Conservation (phyloP, 164 flowering plant genomes). For the Brasenia schreberi region DNA sequence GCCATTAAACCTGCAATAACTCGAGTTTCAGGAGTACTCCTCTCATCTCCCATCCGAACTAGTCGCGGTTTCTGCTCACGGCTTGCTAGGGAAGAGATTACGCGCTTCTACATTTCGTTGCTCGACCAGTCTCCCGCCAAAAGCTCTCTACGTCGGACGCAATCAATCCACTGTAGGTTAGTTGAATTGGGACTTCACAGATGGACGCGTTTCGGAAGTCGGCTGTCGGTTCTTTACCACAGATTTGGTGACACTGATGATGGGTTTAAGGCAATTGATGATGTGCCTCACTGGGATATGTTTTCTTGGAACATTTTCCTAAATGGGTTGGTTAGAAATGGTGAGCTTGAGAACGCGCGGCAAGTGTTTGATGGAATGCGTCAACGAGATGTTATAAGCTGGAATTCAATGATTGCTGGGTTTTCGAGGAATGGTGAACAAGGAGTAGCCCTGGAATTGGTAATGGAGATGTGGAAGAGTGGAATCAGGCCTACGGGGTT, state of each 20-base stretch:
- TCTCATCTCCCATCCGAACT: background rate
- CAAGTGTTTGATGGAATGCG: conserved; percentile 28
- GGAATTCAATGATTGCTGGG: conserved; percentile 29
- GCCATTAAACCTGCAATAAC: background rate
- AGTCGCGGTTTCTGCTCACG: background rate
- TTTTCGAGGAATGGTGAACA: conserved; percentile 12
- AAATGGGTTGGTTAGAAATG: conserved; percentile 16
- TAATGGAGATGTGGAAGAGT: conserved; percentile 16
- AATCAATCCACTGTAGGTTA: conserved; percentile 40
- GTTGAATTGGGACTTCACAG: conserved; percentile 31
- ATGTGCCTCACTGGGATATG: conserved; percentile 19
- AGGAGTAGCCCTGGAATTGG: conserved; percentile 10
- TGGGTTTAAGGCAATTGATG: conserved; percentile 22
- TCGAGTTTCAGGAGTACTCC: background rate
- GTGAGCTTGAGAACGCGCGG: conserved; percentile 12
- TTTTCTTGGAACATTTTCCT: conserved; percentile 47
- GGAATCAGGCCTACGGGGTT: conserved; percentile 25
- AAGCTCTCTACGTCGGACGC: conserved; percentile 19
- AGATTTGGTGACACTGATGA: conserved; percentile 16
- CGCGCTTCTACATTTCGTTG: conserved; percentile 2
- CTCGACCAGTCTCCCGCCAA: conserved; percentile 23
- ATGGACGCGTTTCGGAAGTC: conserved; percentile 43
- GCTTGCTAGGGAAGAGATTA: background rate
- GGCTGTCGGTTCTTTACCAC: conserved; percentile 30
- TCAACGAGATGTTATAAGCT: conserved; percentile 22